Base-by-base conservation (phyloP, 1,139 yeast species). In the Nakaseomyces nivariensis region DNA sequence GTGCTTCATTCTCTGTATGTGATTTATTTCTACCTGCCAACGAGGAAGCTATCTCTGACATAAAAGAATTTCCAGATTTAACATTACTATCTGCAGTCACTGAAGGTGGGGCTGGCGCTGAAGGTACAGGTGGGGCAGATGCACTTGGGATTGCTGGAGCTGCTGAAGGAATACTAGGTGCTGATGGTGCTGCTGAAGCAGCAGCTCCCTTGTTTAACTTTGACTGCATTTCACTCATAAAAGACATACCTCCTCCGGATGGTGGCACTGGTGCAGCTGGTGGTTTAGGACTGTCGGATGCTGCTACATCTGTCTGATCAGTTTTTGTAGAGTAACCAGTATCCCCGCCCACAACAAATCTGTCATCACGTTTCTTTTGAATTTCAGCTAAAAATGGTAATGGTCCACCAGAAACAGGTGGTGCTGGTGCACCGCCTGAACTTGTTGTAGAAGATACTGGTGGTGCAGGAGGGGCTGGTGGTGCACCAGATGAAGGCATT, bases 371-470 rank as follows among this genome's bases (percentile, higher is more conserved):
- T 54, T 74, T 77, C 45, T 75, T 73, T 56, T 78, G 77, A 43
- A 79, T 79, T 51, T 79, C 78, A 1, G 81, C 78, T 43, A 79
- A 67, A 57, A 79, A 79, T 5, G 75, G 67, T 3, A 70, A 63
- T 13, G 64, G 56, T 4, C 66, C 65, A 11, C 70, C 67, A 9
- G 67, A 57, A 10, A 53, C 52, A 3, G 53, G 29, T 4, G 66
- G 44, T 4, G 44, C 34, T 13, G 44, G 27, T 17, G 38, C n/a
- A 10, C 46, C 46, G 66, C 48, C 51, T 9, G 58, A 54, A 6
- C 58, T 48, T 10, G 55, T 43, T 3, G 54, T 45, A 13, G 72
- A 46, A 13, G 72, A 69, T 25, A 57, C 50, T 22, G 60, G 56
- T 5, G 66, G 58, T 2, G 62, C 59, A 25, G 58, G 51, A 13